Conservation (phyloP, 2,329 filamentous ascomycete genomes). For the Neonectria coccinea region DNA sequence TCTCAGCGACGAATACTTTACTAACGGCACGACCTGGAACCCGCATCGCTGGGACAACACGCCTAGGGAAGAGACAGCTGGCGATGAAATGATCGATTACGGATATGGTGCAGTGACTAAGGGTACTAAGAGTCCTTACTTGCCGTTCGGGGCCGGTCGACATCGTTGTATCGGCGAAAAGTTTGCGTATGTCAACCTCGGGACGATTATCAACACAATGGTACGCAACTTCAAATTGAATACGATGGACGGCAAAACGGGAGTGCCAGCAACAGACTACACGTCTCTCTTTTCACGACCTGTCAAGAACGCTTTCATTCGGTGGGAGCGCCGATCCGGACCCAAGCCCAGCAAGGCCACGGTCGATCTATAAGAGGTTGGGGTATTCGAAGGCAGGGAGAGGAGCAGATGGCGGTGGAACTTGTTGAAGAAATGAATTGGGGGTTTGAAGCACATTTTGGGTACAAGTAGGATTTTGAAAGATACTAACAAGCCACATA, state of each 20-base stretch:
- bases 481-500: not conserved
- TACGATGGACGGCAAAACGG: constrained; percentile 65
- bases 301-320: constrained; percentile 47
- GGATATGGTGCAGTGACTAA: constrained; percentile 49
- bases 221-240: constrained; percentile 71
- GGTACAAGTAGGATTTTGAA: not conserved
- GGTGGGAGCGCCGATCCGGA: constrained; percentile 48
- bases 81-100: constrained; percentile 44
- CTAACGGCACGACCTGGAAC: constrained; percentile 49
- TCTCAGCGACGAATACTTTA: constrained; percentile 70
- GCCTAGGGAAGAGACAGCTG: constrained; percentile 21
- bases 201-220: constrained; percentile 72
- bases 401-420: not conserved
- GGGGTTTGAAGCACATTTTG: not conserved
- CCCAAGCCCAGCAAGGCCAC: not conserved
- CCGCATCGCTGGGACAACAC: constrained; percentile 48
- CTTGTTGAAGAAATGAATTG: too few relatives aligned
- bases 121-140: constrained; percentile 56
- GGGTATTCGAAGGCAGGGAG: too few relatives aligned
- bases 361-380: too few relatives aligned
- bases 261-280: constrained; percentile 74
- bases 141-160: constrained; percentile 79
- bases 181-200: constrained; percentile 78
- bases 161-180: constrained; percentile 83
- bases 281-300: constrained; percentile 60